Evolutionary conservation across 345 rosid species (phyloP).

Genomic region (Pelargonium nanum): DNA sequence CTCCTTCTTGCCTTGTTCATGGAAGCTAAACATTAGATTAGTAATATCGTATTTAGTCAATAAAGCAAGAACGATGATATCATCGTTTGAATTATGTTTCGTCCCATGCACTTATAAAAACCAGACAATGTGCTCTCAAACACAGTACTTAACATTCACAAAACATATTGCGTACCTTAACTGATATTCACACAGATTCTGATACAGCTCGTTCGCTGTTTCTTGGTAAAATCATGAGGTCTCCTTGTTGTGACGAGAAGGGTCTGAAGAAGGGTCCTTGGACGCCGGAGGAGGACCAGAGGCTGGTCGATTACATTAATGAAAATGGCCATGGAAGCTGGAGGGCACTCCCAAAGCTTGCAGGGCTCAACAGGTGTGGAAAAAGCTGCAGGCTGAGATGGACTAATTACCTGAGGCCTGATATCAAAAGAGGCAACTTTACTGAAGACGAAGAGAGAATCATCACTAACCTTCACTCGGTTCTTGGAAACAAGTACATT

Average conservation of each 20-base stretch:
- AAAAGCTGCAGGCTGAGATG: conserved; percentile 86
- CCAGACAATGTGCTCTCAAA: background rate
- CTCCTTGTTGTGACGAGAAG: conserved; percentile 34
- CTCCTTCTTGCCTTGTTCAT: background rate
- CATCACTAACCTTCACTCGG: conserved; percentile 59
- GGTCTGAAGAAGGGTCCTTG: conserved; percentile 86
- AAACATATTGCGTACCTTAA: background rate
- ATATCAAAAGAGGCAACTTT: conserved; percentile 72
- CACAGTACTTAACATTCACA: too few species aligned
- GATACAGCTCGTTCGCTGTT: too few species aligned
- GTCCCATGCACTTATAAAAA: background rate
- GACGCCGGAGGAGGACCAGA: conserved; percentile 81
- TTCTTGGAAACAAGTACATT: conserved; percentile 67
- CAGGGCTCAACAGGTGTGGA: conserved; percentile 63
- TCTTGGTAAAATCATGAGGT: background rate
- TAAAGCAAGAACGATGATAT: background rate
- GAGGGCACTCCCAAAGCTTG: conserved; percentile 71
- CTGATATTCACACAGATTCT: too few species aligned
- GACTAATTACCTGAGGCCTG: conserved; percentile 84
- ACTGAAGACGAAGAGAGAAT: conserved; percentile 65
- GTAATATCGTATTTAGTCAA: too few species aligned
- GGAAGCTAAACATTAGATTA: background rate
- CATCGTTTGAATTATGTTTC: background rate
- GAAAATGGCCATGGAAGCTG: conserved; percentile 74
- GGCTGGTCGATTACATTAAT: conserved; percentile 47